Evolutionary conservation across 495 filamentous ascomycete genomes (phyloP), one percentile per base, ranked within the genome.

Genomic region (Penicillium psychrofluorescens): DNA sequence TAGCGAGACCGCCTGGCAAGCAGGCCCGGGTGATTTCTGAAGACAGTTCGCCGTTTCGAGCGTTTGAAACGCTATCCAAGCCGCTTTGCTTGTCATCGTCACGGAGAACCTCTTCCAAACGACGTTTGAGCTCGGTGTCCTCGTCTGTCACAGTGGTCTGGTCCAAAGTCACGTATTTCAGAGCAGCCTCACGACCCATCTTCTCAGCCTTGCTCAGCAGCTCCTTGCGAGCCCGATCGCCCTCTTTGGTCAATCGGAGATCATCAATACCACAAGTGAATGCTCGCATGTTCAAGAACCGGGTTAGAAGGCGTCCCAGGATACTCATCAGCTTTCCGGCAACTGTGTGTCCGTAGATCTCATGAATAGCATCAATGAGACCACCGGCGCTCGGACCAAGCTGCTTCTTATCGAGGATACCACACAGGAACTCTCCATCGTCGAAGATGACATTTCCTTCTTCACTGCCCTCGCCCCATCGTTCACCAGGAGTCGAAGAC

Each of bases 201-300:
- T 64, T 62, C 7, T 77, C 67, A 3, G 88, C 85, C 38, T 77
- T 76, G 46, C 77, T 66, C 40, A 99, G 65, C 47, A 81, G 83
- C 50, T 86, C 72, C 42, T 76, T 77, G 27, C 94, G 80, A 35
- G 67, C 67, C 42, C 69, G 68, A 53, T 99, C 88, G 38, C 92
- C 90, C 46, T 88, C 72, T 8, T 77, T 71, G 2, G 92, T 99
- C 40, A 97, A 77, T 15, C 83, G 74, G 49, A 99, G 76, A 74
- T 99, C 94, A 53, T 97, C 94, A 68, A 99, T 95, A 51, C 94
- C 94, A 65, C 94, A 99, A 47, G 85, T 90, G 59, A 96, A 96
- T 0, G 88, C 94, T 27, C 90, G 75, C 84, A 96, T 95, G 59
- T 89, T 84, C 41, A 97, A 74, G 51, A 90, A 84, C 43, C 88